These are phyloP conservation scores for Glutinoglossum americanum DNA, from an alignment of 495 filamentous ascomycete species.

Conservation along the genomic window DNA sequence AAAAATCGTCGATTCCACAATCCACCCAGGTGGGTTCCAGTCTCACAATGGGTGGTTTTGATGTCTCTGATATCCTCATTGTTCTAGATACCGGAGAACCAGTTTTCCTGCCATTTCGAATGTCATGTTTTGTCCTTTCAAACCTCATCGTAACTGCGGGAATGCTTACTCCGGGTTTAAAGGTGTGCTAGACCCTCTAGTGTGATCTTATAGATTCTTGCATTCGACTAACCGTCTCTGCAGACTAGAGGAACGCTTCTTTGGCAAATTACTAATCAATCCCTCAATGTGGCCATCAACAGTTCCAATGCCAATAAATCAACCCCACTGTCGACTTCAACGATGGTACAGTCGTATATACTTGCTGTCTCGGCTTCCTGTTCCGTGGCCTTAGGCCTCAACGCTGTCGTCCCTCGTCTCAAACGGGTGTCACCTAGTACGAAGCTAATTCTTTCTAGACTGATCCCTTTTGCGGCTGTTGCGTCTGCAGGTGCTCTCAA, in stretches of 20 bases:
- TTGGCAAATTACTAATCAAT: conserved; percentile 95
- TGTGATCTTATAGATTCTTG: background rate
- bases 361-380: conserved; percentile 84
- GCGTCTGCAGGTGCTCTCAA: conserved; percentile 78
- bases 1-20: conserved; percentile 85
- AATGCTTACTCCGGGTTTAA: conserved; percentile 79
- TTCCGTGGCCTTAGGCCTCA: conserved; percentile 82
- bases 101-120: conserved; percentile 85
- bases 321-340: conserved; percentile 54
- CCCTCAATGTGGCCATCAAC: conserved; percentile 95
- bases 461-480: conserved; percentile 91
- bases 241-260: conserved; percentile 71
- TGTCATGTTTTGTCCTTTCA: conserved; percentile 87
- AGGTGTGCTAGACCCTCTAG: conserved; percentile 24
- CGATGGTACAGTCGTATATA: conserved; percentile 73
- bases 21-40: conserved; percentile 55
- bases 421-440: conserved; percentile 52
- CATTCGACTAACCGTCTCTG: background rate
- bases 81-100: conserved; percentile 64
- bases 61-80: background rate
- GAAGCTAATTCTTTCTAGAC: conserved; percentile 47
- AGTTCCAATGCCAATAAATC: conserved; percentile 94
- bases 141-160: conserved; percentile 93
- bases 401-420: conserved; percentile 67
- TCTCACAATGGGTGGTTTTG: background rate